Conservation (phyloP, 768 basidiomycete species). For the Trametes cingulata region DNA sequence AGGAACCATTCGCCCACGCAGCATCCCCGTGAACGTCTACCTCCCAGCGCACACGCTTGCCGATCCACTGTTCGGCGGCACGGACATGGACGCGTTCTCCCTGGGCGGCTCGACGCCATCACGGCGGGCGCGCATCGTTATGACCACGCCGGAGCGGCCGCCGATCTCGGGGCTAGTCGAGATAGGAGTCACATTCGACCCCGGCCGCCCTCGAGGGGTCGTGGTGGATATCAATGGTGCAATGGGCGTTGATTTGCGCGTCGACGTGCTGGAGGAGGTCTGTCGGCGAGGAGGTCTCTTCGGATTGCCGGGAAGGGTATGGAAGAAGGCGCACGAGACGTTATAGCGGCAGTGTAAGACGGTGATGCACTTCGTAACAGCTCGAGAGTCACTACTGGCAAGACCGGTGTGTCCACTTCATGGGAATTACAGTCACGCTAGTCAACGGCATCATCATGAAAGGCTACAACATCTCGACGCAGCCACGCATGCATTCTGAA, state of each 20-base stretch:
- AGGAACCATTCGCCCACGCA: constrained; percentile 56
- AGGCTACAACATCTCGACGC: too few relatives aligned
- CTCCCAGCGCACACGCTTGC: constrained; percentile 44
- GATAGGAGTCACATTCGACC: constrained; percentile 63
- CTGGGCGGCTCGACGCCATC: constrained; percentile 15
- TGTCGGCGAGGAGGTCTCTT: constrained; percentile 71
- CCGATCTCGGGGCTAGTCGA: constrained; percentile 67
- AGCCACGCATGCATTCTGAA: too few relatives aligned
- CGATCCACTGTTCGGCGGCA: constrained; percentile 41
- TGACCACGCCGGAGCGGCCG: constrained; percentile 66
- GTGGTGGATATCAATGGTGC: constrained; percentile 59
- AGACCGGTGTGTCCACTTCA: too few relatives aligned
- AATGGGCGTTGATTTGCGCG: constrained; percentile 47
- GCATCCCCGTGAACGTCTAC: constrained; percentile 74
- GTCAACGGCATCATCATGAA: too few relatives aligned
- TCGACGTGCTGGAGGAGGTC: constrained; percentile 64
- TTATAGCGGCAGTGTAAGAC: neutral
- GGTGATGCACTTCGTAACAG: too few relatives aligned
- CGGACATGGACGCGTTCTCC: constrained; percentile 40
- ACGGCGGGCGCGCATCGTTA: constrained; percentile 52
- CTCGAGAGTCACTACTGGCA: too few relatives aligned
- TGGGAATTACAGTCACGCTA: too few relatives aligned
- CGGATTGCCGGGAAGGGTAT: constrained; percentile 69
- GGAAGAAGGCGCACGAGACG: constrained; percentile 33
- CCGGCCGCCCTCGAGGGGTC: constrained; percentile 53